Base-by-base conservation (phyloP, 345 rosid genomes). In the Eucalyptus regnans region DNA sequence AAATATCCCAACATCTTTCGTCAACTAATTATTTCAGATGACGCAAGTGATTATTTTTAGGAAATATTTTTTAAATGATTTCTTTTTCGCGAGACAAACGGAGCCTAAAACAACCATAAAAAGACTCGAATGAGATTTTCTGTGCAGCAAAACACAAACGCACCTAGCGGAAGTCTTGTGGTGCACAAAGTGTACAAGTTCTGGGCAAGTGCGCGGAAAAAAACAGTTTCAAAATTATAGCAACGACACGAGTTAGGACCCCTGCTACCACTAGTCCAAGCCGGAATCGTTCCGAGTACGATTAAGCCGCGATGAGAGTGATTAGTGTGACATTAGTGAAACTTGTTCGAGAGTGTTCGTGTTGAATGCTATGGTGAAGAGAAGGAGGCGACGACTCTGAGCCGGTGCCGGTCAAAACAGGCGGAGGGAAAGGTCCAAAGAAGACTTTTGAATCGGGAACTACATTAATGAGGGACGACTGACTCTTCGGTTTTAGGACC, bases 41-140 rank as follows among this genome's bases (percentile, higher is more conserved):
- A 64, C 7, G 4, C 0, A n/a, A 64, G 0, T 2, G 48, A 76
- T 76, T 3, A 41, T 20, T 37, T 76, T 37, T 37, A 3, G 3
- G 3, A 17, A 37, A 18, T 2, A 71, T 2, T 76, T 20, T 37
- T 9, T 1, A 20, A 76, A 76, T 76, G 1, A 41, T 37, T 41
- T 12, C 0, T 37, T 76, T 76, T 76, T 20, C 3, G 0, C 0
- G 2, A 16, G 22, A 37, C 12, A 31, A 37, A 76, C 4, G 2
- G 3, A 20, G 29, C 14, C 27, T 10, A 41, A 76, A 41, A 76
- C 14, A 76, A 11, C 7, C 12, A 37, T 3, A 31, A 20, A 41
- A 11, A 76, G 14, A 76, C 14, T 76, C 83, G 3, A 76, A 25
- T 9, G 22, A 76, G 9, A 10, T 2, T 20, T 41, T 3, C 48